Base-by-base conservation (phyloP, 2,329 filamentous ascomycete species). In the Xylariomycetidae sp. region DNA sequence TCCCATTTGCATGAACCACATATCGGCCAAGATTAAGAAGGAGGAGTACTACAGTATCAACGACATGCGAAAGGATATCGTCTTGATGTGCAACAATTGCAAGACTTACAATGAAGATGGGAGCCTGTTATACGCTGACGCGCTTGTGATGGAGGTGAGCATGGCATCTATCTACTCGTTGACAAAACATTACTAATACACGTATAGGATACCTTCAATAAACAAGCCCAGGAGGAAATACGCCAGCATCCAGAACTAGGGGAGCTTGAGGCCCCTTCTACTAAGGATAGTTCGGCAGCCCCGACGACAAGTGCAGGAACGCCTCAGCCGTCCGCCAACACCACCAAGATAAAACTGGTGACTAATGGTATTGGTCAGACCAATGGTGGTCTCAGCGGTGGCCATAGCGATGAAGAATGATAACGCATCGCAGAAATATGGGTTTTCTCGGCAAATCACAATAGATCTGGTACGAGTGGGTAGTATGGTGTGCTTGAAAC, bases 91-190 rank as follows among this genome's bases (percentile, higher is more conserved):
- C 59, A 80, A 75, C 56, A 98, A 98, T 61, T 95, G 90, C 46
- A 79, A 88, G 58, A 92, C 85, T 3, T 98, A 94, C 70, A 98
- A 98, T 54, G 94, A 98, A 62, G 92, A 97, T 56, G 85, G 83
- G 37, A 96, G 89, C 61, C 70, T 94, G 50, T 74, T 98, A 34
- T 97, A 89, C 65, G 77, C 86, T 53, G 92, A 98, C 69, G 90
- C 90, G 31, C 89, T 89, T 59, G 72, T 84, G 34, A 96, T 98
- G 62, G 86, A 95, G 74, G 88, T 94, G 68, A 68, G 80, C 65
- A 26, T 36, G 28, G n/a, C n/a, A n/a, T n/a, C n/a, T n/a, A n/a
- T n/a, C n/a, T n/a, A n/a, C n/a, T n/a, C n/a, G n/a, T n/a, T n/a
- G n/a, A n/a, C n/a, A n/a, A n/a, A n/a, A n/a, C n/a, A n/a, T n/a